Evolutionary conservation across 2,329 filamentous ascomycete species (phyloP).

Genomic region (Alternaria angustiovoidea): DNA sequence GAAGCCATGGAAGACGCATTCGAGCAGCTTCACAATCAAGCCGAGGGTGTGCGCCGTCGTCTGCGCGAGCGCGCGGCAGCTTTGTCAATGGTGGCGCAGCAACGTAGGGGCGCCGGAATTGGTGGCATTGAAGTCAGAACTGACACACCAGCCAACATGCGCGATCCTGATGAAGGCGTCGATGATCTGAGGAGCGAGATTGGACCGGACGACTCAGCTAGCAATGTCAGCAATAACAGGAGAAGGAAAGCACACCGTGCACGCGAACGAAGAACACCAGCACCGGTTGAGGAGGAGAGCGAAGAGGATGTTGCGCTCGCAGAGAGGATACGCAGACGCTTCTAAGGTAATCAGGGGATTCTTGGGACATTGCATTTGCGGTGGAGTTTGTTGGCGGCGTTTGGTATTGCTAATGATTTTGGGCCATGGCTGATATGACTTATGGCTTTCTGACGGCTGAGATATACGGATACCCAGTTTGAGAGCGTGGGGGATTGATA

Average conservation of each 20-base stretch:
- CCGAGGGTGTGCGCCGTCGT: constrained; percentile 79
- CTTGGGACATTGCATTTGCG: constrained; percentile 10
- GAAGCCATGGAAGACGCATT: constrained; percentile 94
- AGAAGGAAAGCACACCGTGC: constrained; percentile 72
- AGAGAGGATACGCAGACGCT: constrained; percentile 40
- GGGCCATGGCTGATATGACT: constrained; percentile 21
- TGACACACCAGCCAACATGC: constrained; percentile 57
- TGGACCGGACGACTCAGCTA: constrained; percentile 80
- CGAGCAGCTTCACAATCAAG: constrained; percentile 85
- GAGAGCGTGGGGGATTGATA: constrained; percentile 12
- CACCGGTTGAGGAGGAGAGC: constrained; percentile 68
- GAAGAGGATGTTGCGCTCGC: constrained; percentile 39
- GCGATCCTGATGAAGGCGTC: constrained; percentile 45
- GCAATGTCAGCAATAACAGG: constrained; percentile 78
- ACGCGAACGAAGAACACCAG: constrained; percentile 74
- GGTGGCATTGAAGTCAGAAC: constrained; percentile 55
- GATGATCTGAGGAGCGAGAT: constrained; percentile 60
- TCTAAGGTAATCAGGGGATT: constrained; percentile 18
- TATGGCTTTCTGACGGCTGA: constrained; percentile 33
- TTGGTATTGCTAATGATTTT: constrained; percentile 8
- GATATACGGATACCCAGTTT: constrained; percentile 39
- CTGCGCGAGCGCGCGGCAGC: constrained; percentile 85
- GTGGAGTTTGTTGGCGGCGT: constrained; percentile 14
- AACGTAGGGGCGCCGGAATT: constrained; percentile 59
- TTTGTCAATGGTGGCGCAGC: constrained; percentile 70